phyloP scores from a whole-genome alignment of 2,329 filamentous ascomycete species.

The Hirsutella rhossiliensis region DNA sequence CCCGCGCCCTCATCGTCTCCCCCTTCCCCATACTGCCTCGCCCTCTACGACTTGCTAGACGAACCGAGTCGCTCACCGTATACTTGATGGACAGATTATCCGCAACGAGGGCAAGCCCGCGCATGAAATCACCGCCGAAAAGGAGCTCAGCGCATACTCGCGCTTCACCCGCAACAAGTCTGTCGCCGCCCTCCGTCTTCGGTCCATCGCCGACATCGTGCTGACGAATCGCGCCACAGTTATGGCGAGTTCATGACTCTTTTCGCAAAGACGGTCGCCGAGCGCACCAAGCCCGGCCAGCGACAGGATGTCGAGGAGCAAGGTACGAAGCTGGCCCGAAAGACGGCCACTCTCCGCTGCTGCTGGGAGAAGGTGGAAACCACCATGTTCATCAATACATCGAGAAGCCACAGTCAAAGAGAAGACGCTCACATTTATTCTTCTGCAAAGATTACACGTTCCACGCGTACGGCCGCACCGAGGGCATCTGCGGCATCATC shows the following conservation, averaged over 20 bases:
- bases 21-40: conserved; percentile 9
- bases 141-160: conserved; percentile 66
- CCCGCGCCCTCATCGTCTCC: conserved; percentile 12
- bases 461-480: conserved; percentile 64
- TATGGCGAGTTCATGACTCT: conserved; percentile 64
- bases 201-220: conserved; percentile 3
- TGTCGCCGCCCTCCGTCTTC: conserved; percentile 10
- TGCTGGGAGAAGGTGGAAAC: neutral
- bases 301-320: conserved; percentile 79
- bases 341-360: neutral
- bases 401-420: too few species aligned
- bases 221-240: conserved; percentile 11
- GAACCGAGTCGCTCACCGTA: conserved; percentile 1
- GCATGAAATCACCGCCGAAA: conserved; percentile 64
- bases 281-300: conserved; percentile 69
- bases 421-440: conserved; percentile 8
- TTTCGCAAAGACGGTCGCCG: conserved; percentile 78
- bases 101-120: conserved; percentile 69
- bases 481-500: conserved; percentile 65
- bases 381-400: neutral
- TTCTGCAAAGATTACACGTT: conserved; percentile 49
- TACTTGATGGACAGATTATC: conserved; percentile 48
- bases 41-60: conserved; percentile 1
- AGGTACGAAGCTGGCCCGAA: conserved; percentile 28
- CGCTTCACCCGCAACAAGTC: conserved; percentile 67